These are phyloP conservation scores for Aristolochia contorta DNA, from an alignment of 164 flowering plant species.

Conservation along the genomic window DNA sequence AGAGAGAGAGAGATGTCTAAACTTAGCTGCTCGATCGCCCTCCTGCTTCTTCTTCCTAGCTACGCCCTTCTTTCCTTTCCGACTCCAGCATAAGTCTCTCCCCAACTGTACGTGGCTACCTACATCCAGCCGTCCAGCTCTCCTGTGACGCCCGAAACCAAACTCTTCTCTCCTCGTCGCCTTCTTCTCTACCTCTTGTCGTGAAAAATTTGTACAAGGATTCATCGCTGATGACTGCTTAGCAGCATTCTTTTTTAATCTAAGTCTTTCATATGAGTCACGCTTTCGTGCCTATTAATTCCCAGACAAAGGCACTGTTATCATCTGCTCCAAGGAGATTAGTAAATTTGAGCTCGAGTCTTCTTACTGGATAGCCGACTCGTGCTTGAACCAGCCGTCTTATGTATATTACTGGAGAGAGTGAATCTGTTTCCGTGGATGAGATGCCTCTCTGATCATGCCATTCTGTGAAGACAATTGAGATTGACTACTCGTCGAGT, in stretches of 20 bases:
- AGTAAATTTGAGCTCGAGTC: too few relatives aligned
- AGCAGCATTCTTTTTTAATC: neutral
- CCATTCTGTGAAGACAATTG: neutral
- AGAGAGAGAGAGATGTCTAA: too few relatives aligned
- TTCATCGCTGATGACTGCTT: neutral
- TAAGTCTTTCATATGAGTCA: neutral
- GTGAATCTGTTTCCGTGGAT: slow-evolving; percentile 9
- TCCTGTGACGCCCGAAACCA: neutral
- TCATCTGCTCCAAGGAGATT: neutral
- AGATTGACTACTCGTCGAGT: too few relatives aligned
- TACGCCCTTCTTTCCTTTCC: too few relatives aligned
- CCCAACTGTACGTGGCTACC: too few relatives aligned
- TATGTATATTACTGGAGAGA: neutral
- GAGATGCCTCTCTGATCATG: slow-evolving; percentile 1
- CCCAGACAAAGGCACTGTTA: neutral
- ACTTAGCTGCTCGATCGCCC: too few relatives aligned
- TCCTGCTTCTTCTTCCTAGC: too few relatives aligned
- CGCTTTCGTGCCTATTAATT: neutral
- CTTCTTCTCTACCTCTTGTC: neutral
- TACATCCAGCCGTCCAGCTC: neutral
- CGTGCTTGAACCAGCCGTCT: neutral
- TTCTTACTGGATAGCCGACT: too few relatives aligned
- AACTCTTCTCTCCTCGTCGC: neutral
- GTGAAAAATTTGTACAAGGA: neutral
- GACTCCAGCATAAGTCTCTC: too few relatives aligned